A percentile compares a stretch with the other conserved stretches of the same genome.
Conservation (phyloP, 1,139 yeast genomes). For the Kurtzmaniella quercitrusa region DNA sequence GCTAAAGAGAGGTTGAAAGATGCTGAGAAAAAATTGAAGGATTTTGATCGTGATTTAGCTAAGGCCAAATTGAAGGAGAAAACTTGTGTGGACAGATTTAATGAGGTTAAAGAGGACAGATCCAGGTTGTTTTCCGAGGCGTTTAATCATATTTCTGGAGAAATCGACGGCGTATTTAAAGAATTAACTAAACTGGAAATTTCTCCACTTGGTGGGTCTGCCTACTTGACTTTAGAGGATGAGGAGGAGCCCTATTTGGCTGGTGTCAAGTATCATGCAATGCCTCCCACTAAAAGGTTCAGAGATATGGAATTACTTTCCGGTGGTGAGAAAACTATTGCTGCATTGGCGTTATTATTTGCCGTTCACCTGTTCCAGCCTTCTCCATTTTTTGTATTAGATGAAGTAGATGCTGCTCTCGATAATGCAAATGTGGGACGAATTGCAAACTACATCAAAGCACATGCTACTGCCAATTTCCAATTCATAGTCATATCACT, state of each 20-base stretch:
- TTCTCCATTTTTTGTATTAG: constrained; percentile 92
- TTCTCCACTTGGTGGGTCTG: constrained; percentile 87
- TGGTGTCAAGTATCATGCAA: constrained; percentile 88
- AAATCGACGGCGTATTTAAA: constrained; percentile 78
- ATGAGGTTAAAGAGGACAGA: constrained; percentile 57
- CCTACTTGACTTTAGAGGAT: constrained; percentile 80
- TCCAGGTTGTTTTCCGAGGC: constrained; percentile 64
- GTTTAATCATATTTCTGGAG: constrained; percentile 67
- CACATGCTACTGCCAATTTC: constrained; percentile 72
- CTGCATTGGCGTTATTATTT: constrained; percentile 87
- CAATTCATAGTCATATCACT: constrained; percentile 94
- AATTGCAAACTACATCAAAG: constrained; percentile 78
- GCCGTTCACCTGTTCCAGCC: constrained; percentile 91
- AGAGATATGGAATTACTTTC: constrained; percentile 90
- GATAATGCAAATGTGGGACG: constrained; percentile 84
- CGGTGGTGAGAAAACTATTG: constrained; percentile 97
- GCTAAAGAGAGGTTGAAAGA: constrained; percentile 76
- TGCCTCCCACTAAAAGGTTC: constrained; percentile 95
- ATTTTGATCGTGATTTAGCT: constrained; percentile 63
- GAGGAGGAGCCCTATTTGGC: constrained; percentile 84
- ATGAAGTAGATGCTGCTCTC: constrained; percentile 96
- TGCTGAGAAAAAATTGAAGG: constrained; percentile 57
- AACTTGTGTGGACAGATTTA: constrained; percentile 53
- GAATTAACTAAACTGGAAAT: constrained; percentile 71
- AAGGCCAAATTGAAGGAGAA: constrained; percentile 60